These are phyloP conservation scores for Circinella umbellata DNA, from an alignment of 371 early-diverging fungal genomes.

Conservation along the genomic window DNA sequence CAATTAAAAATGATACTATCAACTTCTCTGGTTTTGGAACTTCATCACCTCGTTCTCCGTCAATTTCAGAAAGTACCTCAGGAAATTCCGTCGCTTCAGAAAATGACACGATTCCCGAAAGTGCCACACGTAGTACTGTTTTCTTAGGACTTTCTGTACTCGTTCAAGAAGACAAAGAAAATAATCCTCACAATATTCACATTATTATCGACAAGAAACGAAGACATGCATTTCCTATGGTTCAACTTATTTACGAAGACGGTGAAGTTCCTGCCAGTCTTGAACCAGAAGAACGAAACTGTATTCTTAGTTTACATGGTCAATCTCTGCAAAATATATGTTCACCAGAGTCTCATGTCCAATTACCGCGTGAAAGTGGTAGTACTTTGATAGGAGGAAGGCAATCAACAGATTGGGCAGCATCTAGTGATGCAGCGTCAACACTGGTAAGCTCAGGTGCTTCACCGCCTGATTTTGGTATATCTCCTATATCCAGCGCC, in stretches of 20 bases:
- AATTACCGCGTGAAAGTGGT: constrained; percentile 10
- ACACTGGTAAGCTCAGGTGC: background rate
- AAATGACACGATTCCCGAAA: background rate
- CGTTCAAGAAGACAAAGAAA: constrained; percentile 30
- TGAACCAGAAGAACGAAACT: constrained; percentile 23
- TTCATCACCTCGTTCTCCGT: constrained; percentile 1
- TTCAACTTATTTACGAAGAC: constrained; percentile 29
- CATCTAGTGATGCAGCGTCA: constrained; percentile 7
- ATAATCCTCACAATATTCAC: constrained; percentile 18
- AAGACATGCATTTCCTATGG: constrained; percentile 40
- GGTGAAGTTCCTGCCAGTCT: constrained; percentile 19
- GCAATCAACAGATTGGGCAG: background rate
- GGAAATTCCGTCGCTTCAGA: background rate
- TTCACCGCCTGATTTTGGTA: constrained; percentile 4
- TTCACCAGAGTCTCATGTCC: background rate
- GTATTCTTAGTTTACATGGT: constrained; percentile 26
- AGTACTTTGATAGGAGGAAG: constrained; percentile 7
- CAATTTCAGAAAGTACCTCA: background rate
- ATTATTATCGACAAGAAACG: constrained; percentile 36
- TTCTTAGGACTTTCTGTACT: constrained; percentile 40
- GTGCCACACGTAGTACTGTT: constrained; percentile 16
- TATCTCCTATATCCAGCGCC: constrained; percentile 9
- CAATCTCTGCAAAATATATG: constrained; percentile 21
- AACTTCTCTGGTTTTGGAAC: background rate
- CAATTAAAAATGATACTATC: background rate